Evolutionary conservation across 2,329 filamentous ascomycete species (phyloP).

Genomic region (Aspergillus brasiliensis): DNA sequence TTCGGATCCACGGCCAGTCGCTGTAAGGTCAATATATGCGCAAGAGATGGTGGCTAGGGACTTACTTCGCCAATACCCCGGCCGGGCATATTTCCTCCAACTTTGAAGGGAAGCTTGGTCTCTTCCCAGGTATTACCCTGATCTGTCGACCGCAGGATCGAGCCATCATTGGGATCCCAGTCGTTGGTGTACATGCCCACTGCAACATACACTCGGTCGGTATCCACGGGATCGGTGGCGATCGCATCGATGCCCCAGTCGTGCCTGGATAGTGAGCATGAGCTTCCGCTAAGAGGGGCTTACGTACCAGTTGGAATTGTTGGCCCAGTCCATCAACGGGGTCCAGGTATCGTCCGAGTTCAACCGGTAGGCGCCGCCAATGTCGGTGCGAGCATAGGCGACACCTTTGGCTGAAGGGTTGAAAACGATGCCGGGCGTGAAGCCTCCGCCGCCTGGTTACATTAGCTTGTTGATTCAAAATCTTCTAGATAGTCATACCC

Average conservation of each 20-base stretch:
- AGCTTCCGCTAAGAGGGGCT: background rate
- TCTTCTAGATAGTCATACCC: slow-evolving; percentile 7
- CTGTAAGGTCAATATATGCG: background rate
- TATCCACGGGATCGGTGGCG: slow-evolving; percentile 54
- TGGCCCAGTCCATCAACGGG: slow-evolving; percentile 54
- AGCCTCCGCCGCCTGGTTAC: slow-evolving; percentile 57
- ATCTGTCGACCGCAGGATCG: slow-evolving; percentile 58
- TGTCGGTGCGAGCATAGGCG: slow-evolving; percentile 60
- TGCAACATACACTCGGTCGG: slow-evolving; percentile 56
- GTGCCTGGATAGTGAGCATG: slow-evolving; percentile 9
- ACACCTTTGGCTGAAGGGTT: slow-evolving; percentile 51
- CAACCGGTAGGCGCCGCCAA: slow-evolving; percentile 59
- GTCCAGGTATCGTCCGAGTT: slow-evolving; percentile 61
- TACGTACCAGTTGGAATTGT: slow-evolving; percentile 49
- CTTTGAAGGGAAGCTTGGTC: slow-evolving; percentile 59
- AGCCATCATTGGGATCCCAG: slow-evolving; percentile 60
- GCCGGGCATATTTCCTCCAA: slow-evolving; percentile 65
- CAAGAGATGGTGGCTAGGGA: background rate
- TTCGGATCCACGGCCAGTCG: slow-evolving; percentile 61
- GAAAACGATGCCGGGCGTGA: slow-evolving; percentile 60
- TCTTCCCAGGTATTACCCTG: slow-evolving; percentile 56
- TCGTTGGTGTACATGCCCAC: slow-evolving; percentile 62
- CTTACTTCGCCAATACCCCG: slow-evolving; percentile 57
- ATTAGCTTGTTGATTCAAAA: background rate
- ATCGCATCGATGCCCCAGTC: slow-evolving; percentile 60